Evolutionary conservation across 2,329 filamentous ascomycete genomes (phyloP), one percentile per base, ranked within the genome.

Genomic region (Fusarium dlaminii): DNA sequence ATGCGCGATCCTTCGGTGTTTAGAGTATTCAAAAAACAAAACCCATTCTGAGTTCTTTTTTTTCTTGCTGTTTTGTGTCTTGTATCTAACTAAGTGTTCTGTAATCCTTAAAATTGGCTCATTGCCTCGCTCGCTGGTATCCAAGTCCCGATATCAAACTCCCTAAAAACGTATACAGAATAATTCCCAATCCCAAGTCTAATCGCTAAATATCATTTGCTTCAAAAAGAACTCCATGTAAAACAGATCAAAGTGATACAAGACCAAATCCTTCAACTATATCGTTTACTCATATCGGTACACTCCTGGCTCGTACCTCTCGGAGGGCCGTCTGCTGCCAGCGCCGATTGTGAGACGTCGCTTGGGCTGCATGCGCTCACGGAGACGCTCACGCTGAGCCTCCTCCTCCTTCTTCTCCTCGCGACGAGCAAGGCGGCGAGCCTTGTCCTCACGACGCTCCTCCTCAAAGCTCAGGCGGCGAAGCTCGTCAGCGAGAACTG

Each of bases 211-310:
- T 52, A 63, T 73, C 27, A 55, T 49, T 46, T 63, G n/a, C 63
- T 59, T 42, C 36, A 63, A 67, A 60, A 62, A 54, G 55, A 58
- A 61, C 34, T 42, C 64, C 67, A 34, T 63, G 63, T 61, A 49
- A 69, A 71, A 51, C 46, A 65, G 36, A 70, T 48, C 42, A 62
- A 73, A 59, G 60, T 68, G 63, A 70, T 78, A 77, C 74, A 78
- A 75, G 67, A 70, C 61, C 29, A 58, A 67, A 75, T 54, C 18
- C 27, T 17, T 17, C 48, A 54, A 61, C 67, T 61, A 70, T 14
- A 27, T 55, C 39, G 49, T 66, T 83, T 79, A 85, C 75, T 85
- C 84, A 77, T 79, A 83, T 51, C 82, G 80, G 78, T 84, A 85
- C 11, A 81, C 58, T 3, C 82, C 83, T 45, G 84, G 81, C 20